Conservation (phyloP, 176 grass and related monocot genomes). For the Bothriochloa decipiens region DNA sequence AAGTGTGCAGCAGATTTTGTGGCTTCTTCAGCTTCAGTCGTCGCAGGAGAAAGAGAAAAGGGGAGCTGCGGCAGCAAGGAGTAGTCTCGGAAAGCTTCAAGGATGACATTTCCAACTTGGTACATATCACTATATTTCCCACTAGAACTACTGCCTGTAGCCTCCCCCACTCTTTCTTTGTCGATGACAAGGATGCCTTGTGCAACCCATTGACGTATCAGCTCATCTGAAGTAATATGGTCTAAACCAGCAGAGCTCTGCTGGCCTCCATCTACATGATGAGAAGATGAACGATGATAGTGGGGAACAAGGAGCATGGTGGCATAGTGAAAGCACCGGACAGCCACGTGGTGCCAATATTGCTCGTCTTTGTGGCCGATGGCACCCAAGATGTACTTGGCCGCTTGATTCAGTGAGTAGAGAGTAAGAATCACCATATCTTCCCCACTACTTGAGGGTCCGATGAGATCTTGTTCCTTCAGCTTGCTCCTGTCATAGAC, state of each 20-base stretch:
- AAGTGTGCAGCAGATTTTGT: background rate
- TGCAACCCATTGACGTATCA: constrained; percentile 14
- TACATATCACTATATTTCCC: background rate
- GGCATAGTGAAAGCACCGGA: background rate
- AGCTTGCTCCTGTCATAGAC: too few relatives aligned
- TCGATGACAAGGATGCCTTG: background rate
- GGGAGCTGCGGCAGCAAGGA: constrained; percentile 23
- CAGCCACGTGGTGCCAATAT: background rate
- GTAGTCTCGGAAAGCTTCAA: background rate
- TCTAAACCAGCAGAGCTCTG: too few relatives aligned
- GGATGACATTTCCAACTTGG: constrained; percentile 14
- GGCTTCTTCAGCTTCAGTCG: background rate
- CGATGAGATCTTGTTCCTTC: too few relatives aligned
- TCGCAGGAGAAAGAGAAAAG: background rate
- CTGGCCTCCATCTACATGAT: too few relatives aligned
- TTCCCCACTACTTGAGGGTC: too few relatives aligned
- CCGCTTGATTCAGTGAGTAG: background rate
- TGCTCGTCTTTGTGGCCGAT: background rate
- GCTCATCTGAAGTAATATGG: background rate
- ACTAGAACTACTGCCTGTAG: background rate
- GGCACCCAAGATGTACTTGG: background rate
- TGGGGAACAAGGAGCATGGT: background rate
- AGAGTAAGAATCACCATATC: too few relatives aligned
- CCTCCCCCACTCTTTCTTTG: too few relatives aligned
- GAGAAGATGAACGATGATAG: too few relatives aligned